Evolutionary conservation across 202 grass and related monocot species (phyloP), one percentile per base, ranked within the genome.

Genomic region (Musa balbisiana): DNA sequence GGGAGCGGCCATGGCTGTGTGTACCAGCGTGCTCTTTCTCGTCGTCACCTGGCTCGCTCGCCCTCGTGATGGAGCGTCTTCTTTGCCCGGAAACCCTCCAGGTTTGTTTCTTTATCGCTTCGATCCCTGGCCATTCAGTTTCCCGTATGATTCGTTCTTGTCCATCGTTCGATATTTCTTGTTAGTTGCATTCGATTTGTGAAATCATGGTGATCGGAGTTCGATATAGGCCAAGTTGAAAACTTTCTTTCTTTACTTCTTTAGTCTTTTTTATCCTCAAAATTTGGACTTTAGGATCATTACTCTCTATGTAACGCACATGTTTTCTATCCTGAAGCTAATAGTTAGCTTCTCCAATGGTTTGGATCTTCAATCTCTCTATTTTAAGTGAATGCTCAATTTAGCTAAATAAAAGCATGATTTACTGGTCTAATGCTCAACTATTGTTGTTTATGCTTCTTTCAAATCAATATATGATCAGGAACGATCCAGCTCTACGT

Each of bases 11-110:
- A 62, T 62, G 58, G 6, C 58, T 62, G 58, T 62, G 58, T 62
- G 58, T 62, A 62, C 58, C 58, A 21, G 58, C 58, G 58, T 62
- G 58, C 58, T 62, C 19, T 62, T 62, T 62, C 58, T 62, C 58
- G 58, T 62, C 16, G 19, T 62, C 58, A 62, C 16, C 58, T 62
- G 58, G 19, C 10, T n/a, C 17, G 17, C 3, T 62, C 20, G 19
- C 8, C 58, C 20, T 62, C 58, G 58, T 62, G 58, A 62, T 62
- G 17, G 17, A 20, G 17, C 58, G 20, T 62, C 56, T 62, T 21
- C 58, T 62, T 62, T 16, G 58, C 58, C 58, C 9, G 56, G 58
- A 43, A 43, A 43, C 33, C 5, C 58, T 62, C 19, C 58, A 62
- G 58, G 58, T 62, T 62, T 20, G 58, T 62, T 9, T 62, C 58